These are phyloP conservation scores for Allodekkera sacchari DNA, from an alignment of 805 yeast genomes.

Conservation along the genomic window DNA sequence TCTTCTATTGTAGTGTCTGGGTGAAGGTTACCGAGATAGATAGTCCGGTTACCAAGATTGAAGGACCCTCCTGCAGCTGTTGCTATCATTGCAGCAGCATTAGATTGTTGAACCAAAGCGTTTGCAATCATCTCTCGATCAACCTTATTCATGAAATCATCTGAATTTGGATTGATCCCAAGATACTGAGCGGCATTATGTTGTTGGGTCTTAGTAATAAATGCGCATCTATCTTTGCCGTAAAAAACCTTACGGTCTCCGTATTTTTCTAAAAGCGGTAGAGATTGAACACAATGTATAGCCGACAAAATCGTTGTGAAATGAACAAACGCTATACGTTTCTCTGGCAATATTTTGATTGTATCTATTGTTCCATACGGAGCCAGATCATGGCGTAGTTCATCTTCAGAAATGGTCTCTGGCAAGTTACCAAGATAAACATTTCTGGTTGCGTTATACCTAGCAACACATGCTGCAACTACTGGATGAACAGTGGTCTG, in stretches of 20 bases:
- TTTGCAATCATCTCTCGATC: slow-evolving; percentile 57
- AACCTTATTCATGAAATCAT: slow-evolving; percentile 54
- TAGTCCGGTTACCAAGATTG: slow-evolving; percentile 88
- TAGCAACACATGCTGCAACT: slow-evolving; percentile 66
- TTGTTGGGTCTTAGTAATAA: slow-evolving; percentile 90
- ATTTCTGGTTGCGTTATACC: slow-evolving; percentile 89
- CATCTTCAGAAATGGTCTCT: slow-evolving; percentile 56
- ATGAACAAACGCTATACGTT: slow-evolving; percentile 86
- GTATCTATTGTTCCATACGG: slow-evolving; percentile 81
- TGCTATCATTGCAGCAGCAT: slow-evolving; percentile 97
- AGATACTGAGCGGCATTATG: slow-evolving; percentile 94
- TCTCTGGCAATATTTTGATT: slow-evolving; percentile 68
- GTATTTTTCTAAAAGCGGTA: slow-evolving; percentile 65
- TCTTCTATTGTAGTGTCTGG: slow-evolving; percentile 86
- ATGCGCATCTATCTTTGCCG: slow-evolving; percentile 93
- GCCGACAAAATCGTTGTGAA: slow-evolving; percentile 81
- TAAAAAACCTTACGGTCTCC: slow-evolving; percentile 72
- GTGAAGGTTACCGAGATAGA: slow-evolving; percentile 84
- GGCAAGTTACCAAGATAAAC: slow-evolving; percentile 75
- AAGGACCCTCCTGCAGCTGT: slow-evolving; percentile 90
- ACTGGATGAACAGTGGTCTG: slow-evolving; percentile 66
- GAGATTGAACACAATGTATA: slow-evolving; percentile 70
- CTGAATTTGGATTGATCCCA: slow-evolving; percentile 86
- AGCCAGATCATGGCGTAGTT: slow-evolving; percentile 55
- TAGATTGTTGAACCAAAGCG: slow-evolving; percentile 84